These are phyloP conservation scores for Oryza punctata DNA, from an alignment of 176 grass and related monocot genomes.

Conservation along the genomic window DNA sequence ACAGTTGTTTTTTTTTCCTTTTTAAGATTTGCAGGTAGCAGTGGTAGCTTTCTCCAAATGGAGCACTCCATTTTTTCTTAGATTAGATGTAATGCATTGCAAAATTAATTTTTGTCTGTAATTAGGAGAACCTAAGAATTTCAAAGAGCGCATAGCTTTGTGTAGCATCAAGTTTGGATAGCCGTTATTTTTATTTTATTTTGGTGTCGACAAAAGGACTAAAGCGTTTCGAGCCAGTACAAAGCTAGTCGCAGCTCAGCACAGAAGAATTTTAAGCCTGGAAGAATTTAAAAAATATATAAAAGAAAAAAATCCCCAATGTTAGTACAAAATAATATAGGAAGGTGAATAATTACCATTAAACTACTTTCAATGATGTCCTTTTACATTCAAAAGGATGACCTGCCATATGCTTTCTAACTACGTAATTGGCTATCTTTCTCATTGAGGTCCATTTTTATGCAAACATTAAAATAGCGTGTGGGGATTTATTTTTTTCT, in stretches of 20 bases:
- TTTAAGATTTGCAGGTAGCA: no score
- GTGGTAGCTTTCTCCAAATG: not conserved
- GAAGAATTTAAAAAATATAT: no score
- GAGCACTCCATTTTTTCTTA: no score
- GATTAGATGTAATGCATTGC: no score
- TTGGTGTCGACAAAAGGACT: not conserved
- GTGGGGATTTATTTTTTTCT: no score
- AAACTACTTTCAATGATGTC: no score
- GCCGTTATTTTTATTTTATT: not conserved
- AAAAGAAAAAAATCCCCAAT: not conserved
- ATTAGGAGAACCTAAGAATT: no score
- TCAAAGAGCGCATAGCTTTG: not conserved
- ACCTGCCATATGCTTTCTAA: no score
- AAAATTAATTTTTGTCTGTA: no score
- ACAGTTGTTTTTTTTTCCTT: no score
- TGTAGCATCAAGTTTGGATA: not conserved
- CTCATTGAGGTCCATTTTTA: not conserved
- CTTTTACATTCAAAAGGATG: no score
- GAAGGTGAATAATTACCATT: no score
- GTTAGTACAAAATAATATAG: not conserved
- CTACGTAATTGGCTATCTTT: not conserved
- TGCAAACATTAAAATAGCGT: not conserved
- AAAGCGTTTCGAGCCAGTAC: not conserved
- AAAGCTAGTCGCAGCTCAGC: not conserved
- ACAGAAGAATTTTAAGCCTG: not conserved